Evolutionary conservation across 2,329 filamentous ascomycete genomes (phyloP), one percentile per base, ranked within the genome.

Genomic region (Ilyonectria sp.): DNA sequence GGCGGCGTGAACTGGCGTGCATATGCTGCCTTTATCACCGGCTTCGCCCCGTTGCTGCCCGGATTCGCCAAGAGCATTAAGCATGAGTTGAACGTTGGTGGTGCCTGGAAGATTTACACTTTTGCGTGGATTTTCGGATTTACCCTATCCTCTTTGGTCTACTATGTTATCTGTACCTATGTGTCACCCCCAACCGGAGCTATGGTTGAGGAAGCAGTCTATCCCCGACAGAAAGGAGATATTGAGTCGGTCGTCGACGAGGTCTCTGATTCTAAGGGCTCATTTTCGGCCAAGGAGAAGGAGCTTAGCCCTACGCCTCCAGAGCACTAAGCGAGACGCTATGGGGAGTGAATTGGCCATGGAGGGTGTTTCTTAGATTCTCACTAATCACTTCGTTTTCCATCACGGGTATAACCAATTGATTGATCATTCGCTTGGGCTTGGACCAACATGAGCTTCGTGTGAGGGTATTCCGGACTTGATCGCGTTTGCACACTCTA

Each of bases 111-210:
- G 21, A 46, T 58, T 17, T 58, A 58, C 55, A 58, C 55, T 33
- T 58, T 58, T 21, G 43, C 40, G 15, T 58, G 55, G 55, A 26
- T 58, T 43, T 58, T 47, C 43, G 55, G 55, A 33, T 58, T 58
- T 23, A 37, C 54, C 11, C 19, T 57, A 19, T 57, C 54, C 37
- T 13, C 44, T 21, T 44, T 57, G 37, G 23, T 57, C 21, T 57
- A 57, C 54, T 57, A 57, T 33, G 54, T 57, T 33, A 57, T 57
- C 54, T 57, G 54, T 19, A 57, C 54, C 37, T 57, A 57, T 57
- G 54, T 57, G 33, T 57, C 54, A 13, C 54, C 54, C 19, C 37
- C 37, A 31, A 57, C 35, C 11, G 54, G 37, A 33, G 35, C 54
- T 29, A 29, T 57, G 54, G 19, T 57, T 6, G 54, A 57, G 37